Base-by-base conservation (phyloP, 1,139 yeast species). In the Martiniozyma asiatica region DNA sequence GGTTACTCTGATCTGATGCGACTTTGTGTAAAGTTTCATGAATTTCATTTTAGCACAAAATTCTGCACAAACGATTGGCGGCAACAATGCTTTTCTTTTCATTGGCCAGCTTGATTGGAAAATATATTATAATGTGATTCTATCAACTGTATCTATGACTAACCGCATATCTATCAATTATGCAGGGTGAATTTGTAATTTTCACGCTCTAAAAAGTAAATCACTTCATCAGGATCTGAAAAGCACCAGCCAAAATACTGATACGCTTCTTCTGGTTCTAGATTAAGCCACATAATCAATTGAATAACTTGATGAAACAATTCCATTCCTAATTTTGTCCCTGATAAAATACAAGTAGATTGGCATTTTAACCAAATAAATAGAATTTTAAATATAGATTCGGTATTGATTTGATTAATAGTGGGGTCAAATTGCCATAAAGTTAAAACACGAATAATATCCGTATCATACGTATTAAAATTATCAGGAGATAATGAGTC, bases 161-260 rank as follows among this genome's bases (percentile, higher is more conserved):
- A n/a, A n/a, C n/a, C n/a, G n/a, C n/a, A n/a, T n/a, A n/a, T n/a
- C n/a, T n/a, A n/a, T n/a, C n/a, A n/a, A n/a, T n/a, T n/a, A n/a
- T n/a, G n/a, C n/a, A n/a, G n/a, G n/a, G n/a, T 26, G 7, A 29
- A 29, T 14, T 29, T 29, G 21, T 29, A 29, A 22, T 29, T 12
- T 18, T 37, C 41, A 19, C 27, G 32, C n/a, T 44, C 48, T 22
- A 47, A 33, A 11, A 36, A 39, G 9, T 35, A 33, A 8, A 33
- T 27, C 14, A 48, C 23, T 20, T 47, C 53, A 25, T 39, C 34
- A 15, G 47, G 46, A 20, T 45, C 50, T 5, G 30, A 29, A 25
- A 48, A 48, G 16, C 47, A 25, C 35, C 48, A 47, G 2, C 53
- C 52, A 35, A 48, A 47, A 32, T 36, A 35, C 3, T 32, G 24